Base-by-base conservation (phyloP, 148 eudicot species). In the Cornus kousa region DNA sequence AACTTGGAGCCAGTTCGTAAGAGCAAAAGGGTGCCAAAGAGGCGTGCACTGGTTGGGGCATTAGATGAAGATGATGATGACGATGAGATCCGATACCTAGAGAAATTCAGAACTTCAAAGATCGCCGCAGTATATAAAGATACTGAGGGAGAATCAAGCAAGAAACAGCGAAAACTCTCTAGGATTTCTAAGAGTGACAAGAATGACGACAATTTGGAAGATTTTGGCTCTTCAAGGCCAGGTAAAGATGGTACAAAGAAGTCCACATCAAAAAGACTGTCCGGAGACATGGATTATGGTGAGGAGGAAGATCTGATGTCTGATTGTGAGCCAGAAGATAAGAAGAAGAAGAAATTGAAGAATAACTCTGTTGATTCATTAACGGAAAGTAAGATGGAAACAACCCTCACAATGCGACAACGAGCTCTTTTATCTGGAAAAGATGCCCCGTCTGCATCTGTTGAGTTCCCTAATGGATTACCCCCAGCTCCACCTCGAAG, bases 381-480 rank as follows among this genome's bases (percentile, higher is more conserved):
- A 22, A 76, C 60, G 70, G 98, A 92, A 80, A 90, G 80, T 71
- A 91, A 87, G 82, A 88, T 86, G 77, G 99, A 93, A 79, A 68
- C 83, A 75, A 86, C 92, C 77, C 94, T 96, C 65, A 93, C 97
- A 68, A 89, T 90, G 23, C 97, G 99, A 11, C 99, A 92, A 79
- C 82, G 97, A 66, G 99, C 99, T 64, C 91, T 91, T 83, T 85
- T 89, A 64, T 85, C 91, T 9, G 89, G 88, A 74, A 95, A 84
- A 84, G 97, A 93, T 80, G 85, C 87, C 50, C 82, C 93, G 16
- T 85, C 97, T 76, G 68, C 81, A 23, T 55, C 89, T 67, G 89
- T 96, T 70, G 99, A 92, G 84, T 96, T 90, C 71, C 97, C 99
- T 71, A 88, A 96, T 71, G 99, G 99, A 53, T 85, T 93, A 72